Evolutionary conservation across 2,329 filamentous ascomycete species (phyloP), one percentile per base, ranked within the genome.

Genomic region (Cadophora luteo-olivacea): DNA sequence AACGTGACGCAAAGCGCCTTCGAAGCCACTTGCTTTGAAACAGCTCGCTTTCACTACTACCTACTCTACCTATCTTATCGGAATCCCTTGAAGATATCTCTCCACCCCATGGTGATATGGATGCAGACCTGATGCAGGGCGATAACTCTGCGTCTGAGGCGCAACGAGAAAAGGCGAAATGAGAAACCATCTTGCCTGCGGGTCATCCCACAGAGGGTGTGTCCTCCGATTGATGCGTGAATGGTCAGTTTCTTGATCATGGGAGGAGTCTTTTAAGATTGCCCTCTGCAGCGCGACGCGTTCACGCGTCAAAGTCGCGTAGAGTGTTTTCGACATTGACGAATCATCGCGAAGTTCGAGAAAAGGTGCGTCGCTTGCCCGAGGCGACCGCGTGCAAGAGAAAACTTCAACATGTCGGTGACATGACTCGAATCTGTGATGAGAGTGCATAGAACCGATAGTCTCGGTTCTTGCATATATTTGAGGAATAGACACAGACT

Each of bases 51-150:
- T 45, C 41, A 49, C 19, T 61, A 29, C 29, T 3, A 3, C 5
- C 19, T 61, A 29, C 29, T 3, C 29, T 29, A 3, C 3, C 29
- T 29, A 51, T 51, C 64, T 55, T 66, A 55, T 66, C 64, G 48
- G 12, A 24, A 33, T 54, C 41, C 51, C 58, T 45, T 25, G 58
- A 62, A 55, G 33, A 41, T 32, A 57, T 57, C 41, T 45, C 52
- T 51, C 12, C 48, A 38, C 8, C 49, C 41, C 65, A 38, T 33
- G 32, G 16, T 14, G 8, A 41, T 19, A 52, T 41, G 29, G 49
- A 51, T 25, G 36, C 36, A 60, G 57, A 55, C 36, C 55, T 58
- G n/a, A 49, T 62, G 65, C 65, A 67, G 33, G 65, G 65, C 65
- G 51, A n/a, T 29, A 32, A n/a, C 41, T 32, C 45, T n/a, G 25